Evolutionary conservation across 495 filamentous ascomycete species (phyloP).

Genomic region (Xylaria venustula): DNA sequence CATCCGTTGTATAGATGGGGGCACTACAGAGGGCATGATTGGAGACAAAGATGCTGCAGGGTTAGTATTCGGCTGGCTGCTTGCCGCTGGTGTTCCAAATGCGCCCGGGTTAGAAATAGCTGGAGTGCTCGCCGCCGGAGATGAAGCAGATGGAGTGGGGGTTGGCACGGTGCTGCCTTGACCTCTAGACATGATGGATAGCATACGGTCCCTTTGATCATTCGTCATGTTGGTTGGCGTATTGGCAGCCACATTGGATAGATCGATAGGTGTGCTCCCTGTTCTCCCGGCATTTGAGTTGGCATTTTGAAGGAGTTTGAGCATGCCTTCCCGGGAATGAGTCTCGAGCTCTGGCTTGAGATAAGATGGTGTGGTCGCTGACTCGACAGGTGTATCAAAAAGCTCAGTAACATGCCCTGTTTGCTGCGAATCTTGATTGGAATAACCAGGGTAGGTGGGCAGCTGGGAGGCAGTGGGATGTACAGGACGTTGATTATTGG

Average conservation of each 20-base stretch:
- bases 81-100: constrained; percentile 24
- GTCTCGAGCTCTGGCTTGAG: constrained; percentile 47
- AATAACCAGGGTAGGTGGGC: constrained; percentile 26
- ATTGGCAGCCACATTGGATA: constrained; percentile 75
- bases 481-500: constrained; percentile 30
- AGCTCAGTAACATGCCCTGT: constrained; percentile 50
- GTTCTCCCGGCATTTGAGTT: constrained; percentile 62
- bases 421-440: constrained; percentile 31
- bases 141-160: constrained; percentile 22
- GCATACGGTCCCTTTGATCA: constrained; percentile 76
- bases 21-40: constrained; percentile 58
- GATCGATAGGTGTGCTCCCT: constrained; percentile 55
- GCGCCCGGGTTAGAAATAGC: constrained; percentile 4
- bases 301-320: constrained; percentile 80
- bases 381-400: constrained; percentile 40
- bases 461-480: constrained; percentile 21
- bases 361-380: constrained; percentile 38
- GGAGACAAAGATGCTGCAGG: constrained; percentile 42
- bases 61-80: constrained; percentile 31
- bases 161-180: constrained; percentile 21
- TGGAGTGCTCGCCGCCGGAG: constrained; percentile 21
- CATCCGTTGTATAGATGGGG: constrained; percentile 57
- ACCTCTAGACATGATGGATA: constrained; percentile 67
- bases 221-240: constrained; percentile 65
- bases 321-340: constrained; percentile 69